Evolutionary conservation across 352 stramenopile species (phyloP).

Genomic region (Blastocystis sp.): DNA sequence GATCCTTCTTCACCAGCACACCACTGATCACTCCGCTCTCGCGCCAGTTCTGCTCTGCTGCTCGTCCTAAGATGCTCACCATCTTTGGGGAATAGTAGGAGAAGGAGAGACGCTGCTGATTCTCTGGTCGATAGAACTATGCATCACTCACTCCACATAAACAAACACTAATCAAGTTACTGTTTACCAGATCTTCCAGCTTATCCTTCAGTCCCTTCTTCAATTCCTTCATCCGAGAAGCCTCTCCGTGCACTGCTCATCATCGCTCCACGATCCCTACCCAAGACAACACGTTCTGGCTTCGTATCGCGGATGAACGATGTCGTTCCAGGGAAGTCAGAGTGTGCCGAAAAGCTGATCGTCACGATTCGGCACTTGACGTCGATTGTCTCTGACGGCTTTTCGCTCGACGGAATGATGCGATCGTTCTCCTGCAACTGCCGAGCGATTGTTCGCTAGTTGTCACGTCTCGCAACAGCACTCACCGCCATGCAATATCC

Average conservation of each 20-base stretch:
- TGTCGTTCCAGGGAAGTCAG: constrained; percentile 90
- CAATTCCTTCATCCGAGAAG: constrained; percentile 70
- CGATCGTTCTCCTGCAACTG: not conserved
- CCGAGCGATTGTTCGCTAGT: constrained; percentile 32
- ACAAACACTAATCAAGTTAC: constrained; percentile 80
- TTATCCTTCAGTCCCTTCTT: constrained; percentile 94
- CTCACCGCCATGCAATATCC: constrained; percentile 77
- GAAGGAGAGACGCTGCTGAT: constrained; percentile 71
- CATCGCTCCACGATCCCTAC: not conserved
- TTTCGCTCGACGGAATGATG: not conserved
- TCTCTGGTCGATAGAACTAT: constrained; percentile 71
- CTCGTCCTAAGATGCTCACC: not conserved
- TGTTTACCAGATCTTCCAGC: constrained; percentile 86
- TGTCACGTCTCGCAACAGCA: not conserved
- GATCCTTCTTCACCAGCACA: constrained; percentile 69
- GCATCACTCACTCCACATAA: constrained; percentile 68
- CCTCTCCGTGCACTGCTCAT: constrained; percentile 62
- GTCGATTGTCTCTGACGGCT: constrained; percentile 3
- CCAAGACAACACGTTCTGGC: constrained; percentile 72
- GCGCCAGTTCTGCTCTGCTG: constrained; percentile 63
- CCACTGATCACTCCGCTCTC: constrained; percentile 74
- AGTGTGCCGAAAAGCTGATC: constrained; percentile 93
- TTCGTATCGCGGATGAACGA: constrained; percentile 87
- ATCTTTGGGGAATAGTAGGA: constrained; percentile 63
- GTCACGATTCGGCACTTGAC: constrained; percentile 81